These are phyloP conservation scores for Zymoseptoria brevis DNA, from an alignment of 2,329 filamentous ascomycete genomes.

Conservation along the genomic window DNA sequence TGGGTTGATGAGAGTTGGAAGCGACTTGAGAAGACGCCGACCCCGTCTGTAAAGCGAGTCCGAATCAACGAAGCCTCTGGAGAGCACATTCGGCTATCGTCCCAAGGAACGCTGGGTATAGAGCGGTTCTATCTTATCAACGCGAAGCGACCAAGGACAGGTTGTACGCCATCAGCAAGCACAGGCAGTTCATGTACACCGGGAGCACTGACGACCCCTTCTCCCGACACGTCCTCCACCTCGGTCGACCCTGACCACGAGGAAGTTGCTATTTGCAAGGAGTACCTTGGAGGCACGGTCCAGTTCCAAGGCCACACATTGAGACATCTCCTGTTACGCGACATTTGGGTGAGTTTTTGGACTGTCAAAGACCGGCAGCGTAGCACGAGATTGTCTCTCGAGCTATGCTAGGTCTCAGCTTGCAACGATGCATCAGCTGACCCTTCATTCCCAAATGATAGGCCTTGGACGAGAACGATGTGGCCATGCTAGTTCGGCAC, in stretches of 20 bases:
- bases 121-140: conserved; percentile 42
- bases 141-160: conserved; percentile 16
- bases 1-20: conserved; percentile 53
- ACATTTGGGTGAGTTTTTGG: conserved; percentile 38
- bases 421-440: neutral
- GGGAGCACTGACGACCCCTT: conserved; percentile 22
- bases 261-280: conserved; percentile 31
- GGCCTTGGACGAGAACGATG: conserved; percentile 39
- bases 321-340: conserved; percentile 49
- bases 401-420: neutral
- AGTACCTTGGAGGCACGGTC: conserved; percentile 46
- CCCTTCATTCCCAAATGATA: neutral
- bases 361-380: neutral
- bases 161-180: conserved; percentile 10
- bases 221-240: conserved; percentile 3
- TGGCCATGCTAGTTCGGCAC: conserved; percentile 45
- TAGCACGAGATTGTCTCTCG: neutral
- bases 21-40: conserved; percentile 12
- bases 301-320: conserved; percentile 45
- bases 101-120: conserved; percentile 6
- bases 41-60: conserved; percentile 10
- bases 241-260: conserved; percentile 10
- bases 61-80: conserved; percentile 24
- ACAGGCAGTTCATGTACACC: conserved; percentile 19
- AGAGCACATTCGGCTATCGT: conserved; percentile 30